Percentiles rank a stretch among this genome's conserved stretches.
These are phyloP conservation scores for Sugiyamaella pinicola DNA, from an alignment of 1,139 yeast species.

Conservation along the genomic window DNA sequence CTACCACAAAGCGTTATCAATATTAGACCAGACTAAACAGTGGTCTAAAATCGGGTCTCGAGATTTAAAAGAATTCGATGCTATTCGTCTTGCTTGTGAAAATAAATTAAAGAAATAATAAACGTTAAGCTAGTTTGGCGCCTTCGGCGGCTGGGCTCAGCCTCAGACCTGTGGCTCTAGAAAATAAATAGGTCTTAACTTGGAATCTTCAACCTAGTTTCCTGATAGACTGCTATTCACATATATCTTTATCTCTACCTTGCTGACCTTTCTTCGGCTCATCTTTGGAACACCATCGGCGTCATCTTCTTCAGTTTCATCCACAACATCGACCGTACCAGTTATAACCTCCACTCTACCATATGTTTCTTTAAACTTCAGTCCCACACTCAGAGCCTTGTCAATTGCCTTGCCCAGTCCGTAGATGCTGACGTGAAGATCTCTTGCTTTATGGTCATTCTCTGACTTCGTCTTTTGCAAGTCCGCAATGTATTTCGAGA, in stretches of 20 bases:
- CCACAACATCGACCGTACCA: constrained; percentile 32
- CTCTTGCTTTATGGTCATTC: constrained; percentile 13
- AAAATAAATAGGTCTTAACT: no score
- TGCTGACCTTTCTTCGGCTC: constrained; percentile 32
- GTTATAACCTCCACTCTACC: constrained; percentile 32
- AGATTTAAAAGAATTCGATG: constrained; percentile 31
- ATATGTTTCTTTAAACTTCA: constrained; percentile 36
- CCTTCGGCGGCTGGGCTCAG: not conserved
- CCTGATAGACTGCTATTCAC: no score
- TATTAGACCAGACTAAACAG: constrained; percentile 30
- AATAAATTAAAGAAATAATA: constrained; percentile 5
- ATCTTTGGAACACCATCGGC: constrained; percentile 25
- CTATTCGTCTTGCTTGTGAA: constrained; percentile 24
- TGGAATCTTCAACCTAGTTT: not conserved
- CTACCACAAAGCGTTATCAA: constrained; percentile 35
- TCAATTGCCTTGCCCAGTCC: constrained; percentile 43
- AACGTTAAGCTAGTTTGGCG: not conserved
- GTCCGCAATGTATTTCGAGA: constrained; percentile 28
- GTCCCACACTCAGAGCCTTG: constrained; percentile 37
- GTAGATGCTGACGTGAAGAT: constrained; percentile 33
- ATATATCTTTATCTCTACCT: constrained; percentile 29
- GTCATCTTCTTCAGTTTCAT: constrained; percentile 28
- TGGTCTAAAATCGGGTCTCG: constrained; percentile 27
- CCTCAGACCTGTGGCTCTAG: not conserved
- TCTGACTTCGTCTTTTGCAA: constrained; percentile 14